These are phyloP conservation scores for Blyttiomyces sp. DNA, from an alignment of 371 early-diverging fungal species.

Conservation along the genomic window DNA sequence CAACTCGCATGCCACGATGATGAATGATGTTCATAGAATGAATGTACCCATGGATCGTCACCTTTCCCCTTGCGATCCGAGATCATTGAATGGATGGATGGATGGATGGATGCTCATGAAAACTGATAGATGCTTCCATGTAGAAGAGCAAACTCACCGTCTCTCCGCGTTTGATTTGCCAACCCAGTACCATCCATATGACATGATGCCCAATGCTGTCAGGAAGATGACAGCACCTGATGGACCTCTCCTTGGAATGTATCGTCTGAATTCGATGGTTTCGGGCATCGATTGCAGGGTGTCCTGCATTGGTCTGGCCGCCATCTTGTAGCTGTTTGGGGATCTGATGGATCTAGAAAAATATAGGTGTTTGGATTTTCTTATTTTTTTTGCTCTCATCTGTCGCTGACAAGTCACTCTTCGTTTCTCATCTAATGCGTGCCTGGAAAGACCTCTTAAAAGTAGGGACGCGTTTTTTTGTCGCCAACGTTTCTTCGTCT, in stretches of 20 bases:
- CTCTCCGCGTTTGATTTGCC: slow-evolving; percentile 70
- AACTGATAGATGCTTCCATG: neutral
- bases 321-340: no score
- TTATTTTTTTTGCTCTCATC: no score
- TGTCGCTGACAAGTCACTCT: no score
- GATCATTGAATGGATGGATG: neutral
- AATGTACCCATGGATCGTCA: no score
- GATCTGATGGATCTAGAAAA: no score
- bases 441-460: no score
- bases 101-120: neutral
- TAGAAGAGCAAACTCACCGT: slow-evolving; percentile 48
- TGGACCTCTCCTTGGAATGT: slow-evolving; percentile 81
- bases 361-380: no score
- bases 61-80: neutral
- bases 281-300: slow-evolving; percentile 43
- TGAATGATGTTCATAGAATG: no score
- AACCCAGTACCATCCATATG: slow-evolving; percentile 62
- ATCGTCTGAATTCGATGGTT: slow-evolving; percentile 78
- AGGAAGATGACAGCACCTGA: slow-evolving; percentile 53
- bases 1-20: no score
- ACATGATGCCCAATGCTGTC: slow-evolving; percentile 52
- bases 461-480: no score
- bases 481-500: no score
- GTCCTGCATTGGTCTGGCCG: slow-evolving; percentile 33
- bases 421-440: no score